Conservation (phyloP, 805 yeast species). For the Lachancea waltii region DNA sequence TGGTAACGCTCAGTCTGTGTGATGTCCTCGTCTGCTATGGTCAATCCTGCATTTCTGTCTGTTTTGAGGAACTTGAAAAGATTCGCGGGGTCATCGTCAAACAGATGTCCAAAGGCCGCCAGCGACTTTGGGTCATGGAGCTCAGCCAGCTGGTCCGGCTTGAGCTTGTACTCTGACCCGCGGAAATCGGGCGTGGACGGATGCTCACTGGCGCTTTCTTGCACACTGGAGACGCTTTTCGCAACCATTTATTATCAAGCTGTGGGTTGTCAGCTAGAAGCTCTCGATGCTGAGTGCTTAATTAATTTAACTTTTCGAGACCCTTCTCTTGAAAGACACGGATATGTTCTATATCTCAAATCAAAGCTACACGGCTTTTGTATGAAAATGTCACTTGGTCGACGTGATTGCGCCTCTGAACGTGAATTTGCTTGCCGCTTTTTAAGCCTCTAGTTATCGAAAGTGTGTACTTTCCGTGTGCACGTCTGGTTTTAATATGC, state of each 20-base stretch:
- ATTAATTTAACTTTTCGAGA: too few relatives aligned
- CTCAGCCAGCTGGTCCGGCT: constrained; percentile 19
- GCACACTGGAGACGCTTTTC: background rate
- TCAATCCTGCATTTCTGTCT: constrained; percentile 20
- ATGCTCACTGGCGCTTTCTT: background rate
- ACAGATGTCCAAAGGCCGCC: constrained; percentile 18
- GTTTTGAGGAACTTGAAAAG: constrained; percentile 22
- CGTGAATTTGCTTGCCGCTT: too few relatives aligned
- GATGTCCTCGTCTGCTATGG: constrained; percentile 10
- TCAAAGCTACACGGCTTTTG: too few relatives aligned
- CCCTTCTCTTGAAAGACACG: too few relatives aligned
- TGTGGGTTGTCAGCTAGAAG: background rate
- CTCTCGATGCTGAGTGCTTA: too few relatives aligned
- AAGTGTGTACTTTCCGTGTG: too few relatives aligned
- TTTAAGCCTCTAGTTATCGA: too few relatives aligned
- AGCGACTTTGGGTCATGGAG: constrained; percentile 33
- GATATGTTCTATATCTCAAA: too few relatives aligned
- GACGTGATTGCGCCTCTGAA: too few relatives aligned
- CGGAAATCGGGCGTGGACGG: background rate
- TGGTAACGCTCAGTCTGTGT: constrained; percentile 13
- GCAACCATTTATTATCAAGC: background rate
- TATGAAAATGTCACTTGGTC: too few relatives aligned
- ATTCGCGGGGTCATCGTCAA: constrained; percentile 18
- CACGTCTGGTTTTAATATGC: too few relatives aligned
- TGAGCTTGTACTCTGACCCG: constrained; percentile 9